Base-by-base conservation (phyloP, 805 yeast genomes). In the Middelhovenomyces tepae region DNA sequence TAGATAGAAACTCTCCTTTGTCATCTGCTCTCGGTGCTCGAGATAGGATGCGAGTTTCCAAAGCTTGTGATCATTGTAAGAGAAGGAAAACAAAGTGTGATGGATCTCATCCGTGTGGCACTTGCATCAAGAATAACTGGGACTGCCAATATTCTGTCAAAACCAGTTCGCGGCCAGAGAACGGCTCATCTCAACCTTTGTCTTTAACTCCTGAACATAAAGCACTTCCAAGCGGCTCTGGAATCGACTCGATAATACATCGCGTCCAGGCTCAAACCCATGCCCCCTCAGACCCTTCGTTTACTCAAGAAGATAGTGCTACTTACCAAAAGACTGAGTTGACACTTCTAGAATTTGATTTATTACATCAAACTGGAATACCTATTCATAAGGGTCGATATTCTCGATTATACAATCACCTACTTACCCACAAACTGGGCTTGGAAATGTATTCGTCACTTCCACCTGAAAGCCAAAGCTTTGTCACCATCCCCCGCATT, bases 11-110 rank as follows among this genome's bases (percentile, higher is more conserved):
- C n/a, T n/a, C n/a, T n/a, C n/a, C n/a, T n/a, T n/a, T n/a, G n/a
- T n/a, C n/a, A n/a, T n/a, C n/a, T n/a, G n/a, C n/a, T n/a, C n/a
- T n/a, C n/a, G n/a, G n/a, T n/a, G 9, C 35, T 7, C 20, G 16
- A 13, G 16, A 34, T 17, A 4, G 69, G 19, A 42, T 60, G 37
- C 49, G 75, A 28, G 77, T 71, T 7, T 55, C 60, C 34, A 65
- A 61, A 40, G 80, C 79, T 1, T 74, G 80, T 42, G 71, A 66
- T 34, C 56, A 73, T 15, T 74, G 80, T 48, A 57, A 74, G 36
- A 53, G 58, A 22, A 73, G 69, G 39, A 73, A 74, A 50, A 69
- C 70, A 37, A 73, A 74, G 44, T 74, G 80, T 48, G 62, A 72
- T 32, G 78, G 78, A 4, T 56, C 60, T 10, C 43, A 42, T 27